Percentiles rank a stretch among this genome's conserved stretches.
phyloP scores from a whole-genome alignment of 2,329 filamentous ascomycete species.

The Graphilbum sp. region DNA sequence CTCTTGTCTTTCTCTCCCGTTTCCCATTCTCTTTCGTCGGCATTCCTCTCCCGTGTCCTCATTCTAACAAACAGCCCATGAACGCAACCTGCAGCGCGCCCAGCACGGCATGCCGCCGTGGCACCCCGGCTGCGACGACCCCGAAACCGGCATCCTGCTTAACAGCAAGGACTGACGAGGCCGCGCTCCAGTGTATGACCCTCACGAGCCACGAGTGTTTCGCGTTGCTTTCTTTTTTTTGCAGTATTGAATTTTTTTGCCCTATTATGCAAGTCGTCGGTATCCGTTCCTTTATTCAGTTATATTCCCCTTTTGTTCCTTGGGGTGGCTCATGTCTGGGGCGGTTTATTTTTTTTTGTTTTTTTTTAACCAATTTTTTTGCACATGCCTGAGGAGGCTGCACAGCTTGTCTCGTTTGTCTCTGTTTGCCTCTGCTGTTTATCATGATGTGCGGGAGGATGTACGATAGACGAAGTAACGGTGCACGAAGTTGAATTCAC shows the following conservation, averaged over 20 bases:
- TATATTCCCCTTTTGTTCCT: not conserved
- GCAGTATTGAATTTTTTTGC: not conserved
- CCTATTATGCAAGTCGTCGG: not conserved
- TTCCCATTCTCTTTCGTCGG: not conserved
- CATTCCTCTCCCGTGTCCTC: not conserved
- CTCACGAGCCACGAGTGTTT: no score
- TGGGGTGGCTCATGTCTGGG: no score
- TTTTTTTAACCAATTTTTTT: no score
- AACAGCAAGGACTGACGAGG: constrained; percentile 7
- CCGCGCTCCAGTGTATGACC: no score
- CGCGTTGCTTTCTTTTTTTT: not conserved
- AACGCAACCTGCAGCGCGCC: constrained; percentile 10
- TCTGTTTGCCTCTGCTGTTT: not conserved
- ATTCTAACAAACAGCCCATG: constrained; percentile 6
- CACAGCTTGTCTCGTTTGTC: not conserved
- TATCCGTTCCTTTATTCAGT: not conserved
- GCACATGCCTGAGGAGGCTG: no score
- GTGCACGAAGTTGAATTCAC: no score
- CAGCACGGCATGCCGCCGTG: constrained; percentile 10
- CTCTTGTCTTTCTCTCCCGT: not conserved
- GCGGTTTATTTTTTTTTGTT: no score
- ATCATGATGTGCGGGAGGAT: not conserved
- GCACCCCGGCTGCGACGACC: constrained; percentile 10
- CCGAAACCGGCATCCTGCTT: constrained; percentile 10
- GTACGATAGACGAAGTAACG: not conserved